phyloP scores from a whole-genome alignment of 306 rosid genomes.

The apple (Malus domestica) region ASM211411v1 NC_041798.1:5835501-5836000 shows the following conservation, averaged over 20 bases:
- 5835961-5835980: not conserved
- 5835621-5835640: not conserved
- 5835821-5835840: not conserved
- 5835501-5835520: not conserved
- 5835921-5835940: not conserved
- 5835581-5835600: not conserved
- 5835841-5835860: not conserved
- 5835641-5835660: not conserved
- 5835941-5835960: not conserved
- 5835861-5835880: not conserved
- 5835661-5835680: not conserved
- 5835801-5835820: not conserved
- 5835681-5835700: not conserved
- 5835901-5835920: not conserved
- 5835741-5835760: not conserved
- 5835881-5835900: not conserved
- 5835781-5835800: not conserved
- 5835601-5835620: not conserved
- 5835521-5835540: not conserved
- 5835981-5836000: not conserved
- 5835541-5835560: not conserved
- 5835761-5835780: not conserved
- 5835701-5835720: not conserved
- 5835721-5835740: not conserved
- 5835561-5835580: not conserved